Evolutionary conservation across 352 stramenopile species (phyloP), one percentile per base, ranked within the genome.

Genomic region (Peronospora farinosa): DNA sequence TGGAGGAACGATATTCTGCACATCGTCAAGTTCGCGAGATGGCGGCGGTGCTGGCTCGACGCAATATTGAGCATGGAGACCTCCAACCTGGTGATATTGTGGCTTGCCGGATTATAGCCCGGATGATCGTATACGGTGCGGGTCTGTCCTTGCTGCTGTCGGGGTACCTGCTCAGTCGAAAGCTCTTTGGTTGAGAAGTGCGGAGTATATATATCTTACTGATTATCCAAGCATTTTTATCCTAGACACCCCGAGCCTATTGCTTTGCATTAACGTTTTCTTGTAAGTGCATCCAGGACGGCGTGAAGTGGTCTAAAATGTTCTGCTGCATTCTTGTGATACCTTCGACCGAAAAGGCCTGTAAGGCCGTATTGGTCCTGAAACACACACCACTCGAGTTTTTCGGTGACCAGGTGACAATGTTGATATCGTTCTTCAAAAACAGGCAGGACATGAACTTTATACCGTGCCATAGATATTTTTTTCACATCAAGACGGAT

Each of bases 21-120:
- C 66, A 73, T 11, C 60, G 50, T 19, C 76, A 79, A 46, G 62
- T 64, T 23, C 65, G 62, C 15, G 73, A 81, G 19, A 84, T 87
- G 54, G 67, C 73, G 23, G 52, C 65, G 0, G 58, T 78, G 32
- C 48, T 87, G 15, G 60, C 70, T 5, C 57, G 71, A n/a, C 72
- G 70, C 12, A 65, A 68, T 13, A 44, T 79, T 3, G 44, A 49
- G 25, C 57, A 78, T 10, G 68, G 70, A 11, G 59, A 78, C 0
- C 12, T 84, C 28, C 39, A 65, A 12, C 57, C 75, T 23, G 51
- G 41, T 1, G 75, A 84, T 57, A 30, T 77, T 28, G 28, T 69
- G 6, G 75, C 72, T 39, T 78, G 65, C 35, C 63, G 60, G 13
- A 51, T 69, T 23, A 82, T 86, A 41, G 68, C 65, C 2, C 57